Evolutionary conservation across 768 basidiomycete genomes (phyloP).

Genomic region (Phlegmacium glaucopus): DNA sequence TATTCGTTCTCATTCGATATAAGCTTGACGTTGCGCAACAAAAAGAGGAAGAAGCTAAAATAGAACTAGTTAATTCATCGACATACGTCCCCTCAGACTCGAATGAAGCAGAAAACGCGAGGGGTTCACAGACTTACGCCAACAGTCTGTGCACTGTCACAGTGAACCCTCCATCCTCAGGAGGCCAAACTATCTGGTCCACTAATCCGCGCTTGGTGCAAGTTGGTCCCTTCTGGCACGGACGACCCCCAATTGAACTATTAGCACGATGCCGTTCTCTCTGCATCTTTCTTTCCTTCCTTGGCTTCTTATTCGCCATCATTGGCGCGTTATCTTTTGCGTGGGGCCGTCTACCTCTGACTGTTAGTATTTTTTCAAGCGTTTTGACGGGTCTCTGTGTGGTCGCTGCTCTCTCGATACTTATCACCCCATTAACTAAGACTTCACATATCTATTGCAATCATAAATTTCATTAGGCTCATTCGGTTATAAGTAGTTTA

Average conservation of each 20-base stretch:
- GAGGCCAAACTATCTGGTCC: too few species aligned
- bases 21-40: constrained; percentile 51
- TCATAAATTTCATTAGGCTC: background rate
- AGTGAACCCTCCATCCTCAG: too few species aligned
- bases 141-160: too few species aligned
- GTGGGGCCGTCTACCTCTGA: constrained; percentile 44
- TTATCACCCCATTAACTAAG: constrained; percentile 6
- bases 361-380: constrained; percentile 43
- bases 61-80: background rate
- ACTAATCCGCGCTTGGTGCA: too few species aligned
- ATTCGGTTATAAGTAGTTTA: background rate
- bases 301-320: constrained; percentile 50
- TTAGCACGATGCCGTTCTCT: constrained; percentile 47
- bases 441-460: background rate
- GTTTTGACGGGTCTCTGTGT: constrained; percentile 35
- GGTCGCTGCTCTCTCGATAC: constrained; percentile 13
- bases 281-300: constrained; percentile 41
- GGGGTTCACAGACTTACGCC: constrained; percentile 15
- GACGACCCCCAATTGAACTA: constrained; percentile 41
- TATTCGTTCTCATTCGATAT: constrained; percentile 54
- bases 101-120: background rate
- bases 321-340: constrained; percentile 48
- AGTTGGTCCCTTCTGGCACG: constrained; percentile 41
- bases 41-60: constrained; percentile 33
- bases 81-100: constrained; percentile 5